Evolutionary conservation across 1,284 basidiomycete genomes (phyloP), one percentile per base, ranked within the genome.

Genomic region (Erythrobasidium hasegawianum): DNA sequence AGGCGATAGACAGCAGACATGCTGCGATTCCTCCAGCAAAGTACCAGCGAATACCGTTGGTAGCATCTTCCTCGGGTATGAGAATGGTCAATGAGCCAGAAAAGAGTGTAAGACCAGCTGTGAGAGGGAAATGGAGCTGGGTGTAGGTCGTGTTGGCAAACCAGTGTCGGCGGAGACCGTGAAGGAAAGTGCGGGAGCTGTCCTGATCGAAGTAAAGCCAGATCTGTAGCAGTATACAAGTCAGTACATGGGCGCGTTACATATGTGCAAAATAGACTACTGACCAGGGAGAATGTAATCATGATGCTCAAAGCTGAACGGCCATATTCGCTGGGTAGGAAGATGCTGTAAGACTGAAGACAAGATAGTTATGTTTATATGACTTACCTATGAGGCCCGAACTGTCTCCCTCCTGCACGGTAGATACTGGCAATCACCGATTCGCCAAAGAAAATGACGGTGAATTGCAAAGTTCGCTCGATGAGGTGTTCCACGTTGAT

Each of bases 51-150:
- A 72, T 70, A 4, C 71, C 73, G 1, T 58, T 67, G 3, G 66
- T 45, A 33, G 71, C 68, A 27, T 69, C 29, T 55, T 47, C 43
- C 14, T 57, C 33, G 5, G 55, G 55, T 10, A 57, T 57, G 20
- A 57, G n/a, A 13, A 41, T 24, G 55, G 22, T n/a, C 18, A 39
- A 13, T 18, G 55, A 24, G 8, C 26, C 43, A 1, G 59, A 64
- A 18, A 52, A 45, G 2, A 68, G 29, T 13, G 77, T 72, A 4
- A 77, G 57, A 11, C 71, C 64, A 0, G 75, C 75, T 2, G 71
- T 72, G 0, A 77, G 68, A 1, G 76, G 75, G 20, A 73, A 77
- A 57, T 77, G 76, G 2, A 77, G 58, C 39, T 72, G 70, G 13
- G 71, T 68, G 47, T 74, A 77, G n/a, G 68, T 67, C 53, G 76